A percentile compares a stretch with the other conserved stretches of the same genome.
phyloP scores from a whole-genome alignment of 495 filamentous ascomycete species.

The Tuber indicum region DNA sequence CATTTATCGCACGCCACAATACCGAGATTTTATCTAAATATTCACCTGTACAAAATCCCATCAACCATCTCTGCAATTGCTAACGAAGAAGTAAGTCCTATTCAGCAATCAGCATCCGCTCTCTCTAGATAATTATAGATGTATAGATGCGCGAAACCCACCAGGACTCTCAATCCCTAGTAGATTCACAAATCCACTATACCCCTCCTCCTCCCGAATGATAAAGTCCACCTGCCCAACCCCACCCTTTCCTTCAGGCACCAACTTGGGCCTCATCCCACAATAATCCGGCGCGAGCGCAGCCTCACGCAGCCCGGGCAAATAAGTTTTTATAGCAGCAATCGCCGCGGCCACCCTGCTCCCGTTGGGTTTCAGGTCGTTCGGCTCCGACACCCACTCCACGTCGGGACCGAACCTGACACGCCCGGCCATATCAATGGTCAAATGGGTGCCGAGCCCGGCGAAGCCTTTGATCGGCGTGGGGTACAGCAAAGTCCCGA shows the following conservation, averaged over 20 bases:
- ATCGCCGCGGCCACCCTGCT: slow-evolving; percentile 61
- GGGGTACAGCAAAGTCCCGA: slow-evolving; percentile 77
- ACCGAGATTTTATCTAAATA: too few species aligned
- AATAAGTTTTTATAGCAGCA: slow-evolving; percentile 66
- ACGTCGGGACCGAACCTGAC: slow-evolving; percentile 93
- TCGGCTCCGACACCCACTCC: slow-evolving; percentile 72
- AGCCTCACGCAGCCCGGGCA: slow-evolving; percentile 61
- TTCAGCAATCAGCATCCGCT: not conserved
- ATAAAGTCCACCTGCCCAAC: slow-evolving; percentile 77
- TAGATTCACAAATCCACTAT: slow-evolving; percentile 81
- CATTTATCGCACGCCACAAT: not conserved
- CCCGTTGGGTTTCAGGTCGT: slow-evolving; percentile 47
- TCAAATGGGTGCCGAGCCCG: slow-evolving; percentile 88
- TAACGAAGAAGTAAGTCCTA: slow-evolving; percentile 68
- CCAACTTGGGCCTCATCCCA: slow-evolving; percentile 83
- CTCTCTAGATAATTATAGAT: not conserved
- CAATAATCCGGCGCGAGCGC: slow-evolving; percentile 78
- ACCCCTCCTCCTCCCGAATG: slow-evolving; percentile 74
- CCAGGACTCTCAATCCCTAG: slow-evolving; percentile 94
- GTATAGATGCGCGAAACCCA: not conserved
- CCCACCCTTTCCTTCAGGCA: slow-evolving; percentile 52
- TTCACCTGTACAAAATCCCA: slow-evolving; percentile 57
- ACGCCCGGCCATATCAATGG: slow-evolving; percentile 76
- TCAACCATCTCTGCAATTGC: slow-evolving; percentile 83
- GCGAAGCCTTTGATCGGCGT: slow-evolving; percentile 70